Conservation (phyloP, 352 stramenopile species). For the Thraustotheca clavata region DNA sequence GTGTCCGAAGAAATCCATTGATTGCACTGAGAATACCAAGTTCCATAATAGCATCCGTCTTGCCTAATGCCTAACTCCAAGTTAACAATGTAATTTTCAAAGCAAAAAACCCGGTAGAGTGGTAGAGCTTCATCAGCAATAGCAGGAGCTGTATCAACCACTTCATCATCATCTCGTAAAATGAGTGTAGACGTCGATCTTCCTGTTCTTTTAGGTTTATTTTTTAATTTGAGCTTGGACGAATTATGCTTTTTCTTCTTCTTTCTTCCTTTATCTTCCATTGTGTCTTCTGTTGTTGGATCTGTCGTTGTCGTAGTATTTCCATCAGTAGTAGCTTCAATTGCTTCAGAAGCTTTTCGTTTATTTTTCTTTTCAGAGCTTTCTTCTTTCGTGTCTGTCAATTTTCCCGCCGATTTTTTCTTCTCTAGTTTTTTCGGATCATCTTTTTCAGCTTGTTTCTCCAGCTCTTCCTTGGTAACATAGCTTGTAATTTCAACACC, state of each 20-base stretch:
- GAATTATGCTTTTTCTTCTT: constrained; percentile 36
- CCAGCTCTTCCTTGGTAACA: constrained; percentile 23
- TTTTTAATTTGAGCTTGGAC: constrained; percentile 31
- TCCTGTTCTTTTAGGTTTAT: constrained; percentile 35
- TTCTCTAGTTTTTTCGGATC: constrained; percentile 19
- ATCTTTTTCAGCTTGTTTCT: constrained; percentile 23
- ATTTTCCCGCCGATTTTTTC: background rate
- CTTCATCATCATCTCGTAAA: constrained; percentile 75
- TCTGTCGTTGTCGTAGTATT: constrained; percentile 10
- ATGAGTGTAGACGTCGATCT: constrained; percentile 35
- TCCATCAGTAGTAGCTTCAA: background rate
- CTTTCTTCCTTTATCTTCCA: constrained; percentile 26
- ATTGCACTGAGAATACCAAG: constrained; percentile 66
- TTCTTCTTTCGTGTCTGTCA: background rate
- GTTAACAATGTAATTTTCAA: background rate
- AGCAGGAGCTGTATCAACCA: constrained; percentile 30
- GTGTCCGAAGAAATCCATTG: constrained; percentile 72
- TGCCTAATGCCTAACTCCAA: constrained; percentile 33
- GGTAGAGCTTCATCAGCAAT: constrained; percentile 56
- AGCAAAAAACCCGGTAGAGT: constrained; percentile 31
- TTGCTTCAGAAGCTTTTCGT: background rate
- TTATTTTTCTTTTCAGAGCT: background rate
- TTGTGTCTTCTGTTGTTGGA: constrained; percentile 24
- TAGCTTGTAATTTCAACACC: constrained; percentile 69
- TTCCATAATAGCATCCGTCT: constrained; percentile 79